A percentile compares a stretch with the other conserved stretches of the same genome.
Evolutionary conservation across 495 filamentous ascomycete genomes (phyloP).

Genomic region (Penicillium turbatum): DNA sequence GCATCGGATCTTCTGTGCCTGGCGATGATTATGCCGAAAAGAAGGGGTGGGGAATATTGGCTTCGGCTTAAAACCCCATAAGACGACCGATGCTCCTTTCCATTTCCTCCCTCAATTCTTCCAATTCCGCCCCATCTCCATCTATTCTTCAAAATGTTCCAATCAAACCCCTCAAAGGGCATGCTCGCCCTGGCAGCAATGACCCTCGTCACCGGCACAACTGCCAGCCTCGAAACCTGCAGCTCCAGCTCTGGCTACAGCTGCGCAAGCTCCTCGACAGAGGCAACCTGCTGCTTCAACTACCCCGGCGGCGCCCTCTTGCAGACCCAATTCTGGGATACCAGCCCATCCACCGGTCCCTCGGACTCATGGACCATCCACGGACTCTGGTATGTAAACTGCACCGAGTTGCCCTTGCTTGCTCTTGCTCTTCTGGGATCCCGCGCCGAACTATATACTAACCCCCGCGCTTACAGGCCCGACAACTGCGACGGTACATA

Average conservation of each 20-base stretch:
- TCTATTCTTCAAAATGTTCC: not conserved
- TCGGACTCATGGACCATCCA: slow-evolving; percentile 79
- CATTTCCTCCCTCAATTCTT: not conserved
- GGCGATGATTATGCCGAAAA: slow-evolving; percentile 4
- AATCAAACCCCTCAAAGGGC: slow-evolving; percentile 19
- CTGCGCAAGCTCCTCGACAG: slow-evolving; percentile 35
- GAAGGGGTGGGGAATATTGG: not conserved
- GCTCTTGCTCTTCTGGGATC: no score
- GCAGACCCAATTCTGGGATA: slow-evolving; percentile 82
- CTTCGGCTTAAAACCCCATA: not conserved
- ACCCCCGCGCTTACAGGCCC: slow-evolving; percentile 45
- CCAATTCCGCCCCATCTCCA: slow-evolving; percentile 9
- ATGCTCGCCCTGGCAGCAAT: slow-evolving; percentile 29
- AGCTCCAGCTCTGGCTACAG: slow-evolving; percentile 30
- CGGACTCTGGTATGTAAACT: slow-evolving; percentile 62
- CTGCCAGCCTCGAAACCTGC: slow-evolving; percentile 28
- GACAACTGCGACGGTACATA: slow-evolving; percentile 78
- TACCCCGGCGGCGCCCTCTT: slow-evolving; percentile 68
- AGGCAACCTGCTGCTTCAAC: slow-evolving; percentile 72
- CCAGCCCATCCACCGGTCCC: slow-evolving; percentile 57
- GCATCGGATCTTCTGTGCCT: slow-evolving; percentile 16
- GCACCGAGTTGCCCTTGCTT: no score
- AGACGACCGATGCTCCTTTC: not conserved
- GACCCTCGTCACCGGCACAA: slow-evolving; percentile 16
- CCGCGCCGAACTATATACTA: not conserved